These are phyloP conservation scores for Silene coronaria DNA, from an alignment of 179 eudicot genomes.

Conservation along the genomic window DNA sequence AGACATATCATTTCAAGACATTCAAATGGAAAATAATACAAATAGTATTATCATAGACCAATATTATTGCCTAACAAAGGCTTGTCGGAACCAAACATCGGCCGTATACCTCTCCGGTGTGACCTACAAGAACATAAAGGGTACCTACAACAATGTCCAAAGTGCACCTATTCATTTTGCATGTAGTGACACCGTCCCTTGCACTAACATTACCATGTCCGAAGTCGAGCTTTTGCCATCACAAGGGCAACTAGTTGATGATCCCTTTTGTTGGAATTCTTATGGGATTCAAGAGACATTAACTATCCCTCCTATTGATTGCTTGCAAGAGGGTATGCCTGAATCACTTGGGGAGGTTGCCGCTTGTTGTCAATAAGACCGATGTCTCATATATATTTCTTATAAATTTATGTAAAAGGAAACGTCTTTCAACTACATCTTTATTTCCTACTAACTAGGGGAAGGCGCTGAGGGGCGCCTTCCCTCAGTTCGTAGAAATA, in stretches of 20 bases:
- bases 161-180: slow-evolving; percentile 91
- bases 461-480: too few relatives aligned
- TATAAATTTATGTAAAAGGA: too few relatives aligned
- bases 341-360: slow-evolving; percentile 26
- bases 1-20: slow-evolving; percentile 63
- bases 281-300: slow-evolving; percentile 77
- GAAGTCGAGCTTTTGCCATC: slow-evolving; percentile 75
- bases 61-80: slow-evolving; percentile 76
- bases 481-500: too few relatives aligned
- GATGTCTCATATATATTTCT: neutral
- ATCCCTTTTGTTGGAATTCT: slow-evolving; percentile 93
- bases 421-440: too few relatives aligned
- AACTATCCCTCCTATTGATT: slow-evolving; percentile 89
- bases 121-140: slow-evolving; percentile 78
- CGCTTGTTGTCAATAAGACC: slow-evolving; percentile 10
- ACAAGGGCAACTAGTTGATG: slow-evolving; percentile 73
- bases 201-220: slow-evolving; percentile 88
- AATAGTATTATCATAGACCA: slow-evolving; percentile 88
- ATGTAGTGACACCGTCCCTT: slow-evolving; percentile 75
- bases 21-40: slow-evolving; percentile 83
- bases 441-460: too few relatives aligned
- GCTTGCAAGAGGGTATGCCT: slow-evolving; percentile 77
- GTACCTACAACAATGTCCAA: slow-evolving; percentile 78
- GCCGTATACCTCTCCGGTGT: slow-evolving; percentile 76
- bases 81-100: slow-evolving; percentile 71